Conservation (phyloP, 495 filamentous ascomycete genomes). For the Mycothermus thermophilus region DNA sequence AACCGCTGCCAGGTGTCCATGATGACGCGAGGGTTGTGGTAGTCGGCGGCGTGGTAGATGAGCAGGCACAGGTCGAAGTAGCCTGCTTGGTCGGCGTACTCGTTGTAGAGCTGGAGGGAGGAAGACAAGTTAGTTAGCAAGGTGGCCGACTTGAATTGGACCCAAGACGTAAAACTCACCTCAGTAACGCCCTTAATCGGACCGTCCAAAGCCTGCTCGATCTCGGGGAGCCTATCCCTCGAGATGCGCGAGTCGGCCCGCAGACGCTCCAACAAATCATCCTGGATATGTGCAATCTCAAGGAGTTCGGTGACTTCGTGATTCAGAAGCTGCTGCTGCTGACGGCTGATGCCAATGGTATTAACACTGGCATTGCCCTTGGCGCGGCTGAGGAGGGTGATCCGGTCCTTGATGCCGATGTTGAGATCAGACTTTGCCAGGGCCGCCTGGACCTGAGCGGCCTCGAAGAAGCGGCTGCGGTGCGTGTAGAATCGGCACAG, state of each 20-base stretch:
- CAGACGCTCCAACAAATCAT: slow-evolving; percentile 73
- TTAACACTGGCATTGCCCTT: slow-evolving; percentile 73
- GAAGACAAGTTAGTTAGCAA: too few relatives aligned
- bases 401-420: slow-evolving; percentile 60
- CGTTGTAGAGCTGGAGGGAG: slow-evolving; percentile 64
- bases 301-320: slow-evolving; percentile 75
- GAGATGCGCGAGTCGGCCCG: slow-evolving; percentile 55
- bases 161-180: slow-evolving; percentile 50
- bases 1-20: slow-evolving; percentile 70
- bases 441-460: slow-evolving; percentile 70
- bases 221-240: slow-evolving; percentile 41
- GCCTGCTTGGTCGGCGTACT: slow-evolving; percentile 69
- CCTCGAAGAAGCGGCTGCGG: slow-evolving; percentile 63
- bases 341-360: slow-evolving; percentile 55
- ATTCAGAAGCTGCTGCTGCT: slow-evolving; percentile 60
- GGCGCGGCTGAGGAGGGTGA: slow-evolving; percentile 78
- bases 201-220: slow-evolving; percentile 56
- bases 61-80: slow-evolving; percentile 88
- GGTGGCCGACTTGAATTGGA: too few relatives aligned
- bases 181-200: slow-evolving; percentile 56
- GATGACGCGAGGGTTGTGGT: slow-evolving; percentile 73
- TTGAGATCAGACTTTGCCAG: slow-evolving; percentile 69
- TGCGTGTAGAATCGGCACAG: slow-evolving; percentile 82
- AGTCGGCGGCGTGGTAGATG: slow-evolving; percentile 79
- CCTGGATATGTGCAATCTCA: slow-evolving; percentile 88